Evolutionary conservation across 441 rosid species (phyloP).

Genomic region (Dalechampia spathulata): DNA sequence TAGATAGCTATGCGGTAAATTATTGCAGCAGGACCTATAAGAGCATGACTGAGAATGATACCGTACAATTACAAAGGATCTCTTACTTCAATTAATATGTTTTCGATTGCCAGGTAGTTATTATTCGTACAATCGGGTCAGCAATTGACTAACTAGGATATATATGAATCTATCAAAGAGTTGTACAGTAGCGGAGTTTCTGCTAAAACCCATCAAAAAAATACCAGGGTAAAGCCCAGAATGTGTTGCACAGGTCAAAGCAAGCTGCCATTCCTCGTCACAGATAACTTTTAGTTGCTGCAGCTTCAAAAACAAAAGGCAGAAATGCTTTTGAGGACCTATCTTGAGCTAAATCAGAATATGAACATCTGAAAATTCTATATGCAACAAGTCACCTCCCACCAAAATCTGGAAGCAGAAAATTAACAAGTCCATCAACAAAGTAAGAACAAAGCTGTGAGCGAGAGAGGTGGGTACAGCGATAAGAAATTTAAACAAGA

Average conservation of each 20-base stretch:
- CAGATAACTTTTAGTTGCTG: constrained; percentile 27
- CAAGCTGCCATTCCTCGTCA: constrained; percentile 16
- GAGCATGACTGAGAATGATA: no score
- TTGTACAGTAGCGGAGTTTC: constrained; percentile 19
- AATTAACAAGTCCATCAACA: constrained; percentile 4
- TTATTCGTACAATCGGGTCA: constrained; percentile 28
- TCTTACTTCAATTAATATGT: no score
- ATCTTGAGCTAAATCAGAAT: constrained; percentile 15
- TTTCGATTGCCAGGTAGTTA: no score
- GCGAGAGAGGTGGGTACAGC: background rate
- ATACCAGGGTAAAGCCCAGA: constrained; percentile 9
- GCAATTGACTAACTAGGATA: constrained; percentile 11
- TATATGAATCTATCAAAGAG: constrained; percentile 11
- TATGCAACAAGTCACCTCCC: constrained; percentile 31
- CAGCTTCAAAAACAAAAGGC: constrained; percentile 24
- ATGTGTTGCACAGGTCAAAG: constrained; percentile 3
- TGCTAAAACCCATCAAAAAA: constrained; percentile 13
- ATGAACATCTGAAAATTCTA: constrained; percentile 15
- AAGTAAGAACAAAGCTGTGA: background rate
- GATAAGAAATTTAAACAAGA: no score
- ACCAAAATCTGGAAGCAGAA: constrained; percentile 33
- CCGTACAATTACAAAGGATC: no score
- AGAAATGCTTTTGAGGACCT: constrained; percentile 22
- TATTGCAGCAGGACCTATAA: no score
- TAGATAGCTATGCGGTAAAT: no score